Evolutionary conservation across 1,284 basidiomycete genomes (phyloP), one percentile per base, ranked within the genome.

Genomic region (Cutaneotrichosporon cyanovorans): DNA sequence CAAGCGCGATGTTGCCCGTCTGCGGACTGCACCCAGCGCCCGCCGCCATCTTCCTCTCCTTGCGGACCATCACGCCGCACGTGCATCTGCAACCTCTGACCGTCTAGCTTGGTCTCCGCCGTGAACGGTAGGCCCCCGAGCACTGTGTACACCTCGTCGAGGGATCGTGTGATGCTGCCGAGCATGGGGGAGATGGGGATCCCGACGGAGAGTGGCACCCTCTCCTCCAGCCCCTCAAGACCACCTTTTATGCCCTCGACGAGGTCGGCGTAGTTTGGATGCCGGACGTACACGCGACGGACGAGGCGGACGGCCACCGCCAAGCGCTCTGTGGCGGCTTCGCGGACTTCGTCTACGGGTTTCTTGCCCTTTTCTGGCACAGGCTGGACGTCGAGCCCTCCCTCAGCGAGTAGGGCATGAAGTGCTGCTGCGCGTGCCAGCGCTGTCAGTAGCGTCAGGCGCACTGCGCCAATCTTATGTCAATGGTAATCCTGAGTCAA

Each of bases 381-480:
- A 1, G 74, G 64, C 33, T 69, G 63, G 11, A 78, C 68, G 4
- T 65, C 54, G 14, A 80, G 58, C 23, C 77, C 62, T 3, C 60
- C 53, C 0, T 45, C 4, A 7, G 25, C 25, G 3, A 66, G 58
- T n/a, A 57, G 60, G 18, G 63, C 61, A 21, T 77, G 78, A 38
- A 93, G 72, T 9, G 82, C 83, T 56, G 86, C 78, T 0, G 87
- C 84, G 36, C 87, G 76, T n/a, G 87, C 85, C 16, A 95, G 75
- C 9, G 87, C 85, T 15, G 82, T 82, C 18, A 91, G 75, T 37
- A 95, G 80, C 3, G 90, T 86, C n/a, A 46, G 81, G 48, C 86
- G 76, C 30, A 93, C 88, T 2, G 90, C 91, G 9, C 88, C 88
- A 22, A 89, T 87, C 47, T 91, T n/a, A n/a, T n/a, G n/a, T n/a